Evolutionary conservation across 2,329 filamentous ascomycete species (phyloP).

Genomic region (Diaporthe capsici): DNA sequence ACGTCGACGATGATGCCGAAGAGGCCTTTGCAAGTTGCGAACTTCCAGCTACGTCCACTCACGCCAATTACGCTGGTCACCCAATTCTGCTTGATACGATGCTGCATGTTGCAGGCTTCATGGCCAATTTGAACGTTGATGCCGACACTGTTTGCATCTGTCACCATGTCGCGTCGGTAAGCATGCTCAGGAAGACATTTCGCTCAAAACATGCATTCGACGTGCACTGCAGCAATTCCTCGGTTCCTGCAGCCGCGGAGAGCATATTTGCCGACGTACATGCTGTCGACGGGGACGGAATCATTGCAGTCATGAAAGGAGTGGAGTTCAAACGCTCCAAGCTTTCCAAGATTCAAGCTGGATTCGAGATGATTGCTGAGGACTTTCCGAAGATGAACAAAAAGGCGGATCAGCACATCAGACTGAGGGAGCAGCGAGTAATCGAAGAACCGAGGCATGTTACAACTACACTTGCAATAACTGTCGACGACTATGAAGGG

Average conservation of each 20-base stretch:
- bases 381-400: background rate
- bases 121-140: background rate
- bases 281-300: background rate
- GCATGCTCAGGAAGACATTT: background rate
- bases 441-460: background rate
- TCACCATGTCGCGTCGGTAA: background rate
- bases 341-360: constrained; percentile 4
- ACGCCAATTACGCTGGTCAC: background rate
- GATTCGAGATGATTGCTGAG: background rate
- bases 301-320: background rate
- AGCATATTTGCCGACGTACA: constrained; percentile 7
- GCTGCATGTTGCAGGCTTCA: constrained; percentile 9
- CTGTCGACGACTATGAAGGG: background rate
- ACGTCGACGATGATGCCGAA: background rate
- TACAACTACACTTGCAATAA: background rate
- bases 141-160: constrained; percentile 9
- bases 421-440: background rate
- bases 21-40: background rate
- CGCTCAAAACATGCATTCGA: background rate
- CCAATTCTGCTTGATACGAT: constrained; percentile 8
- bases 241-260: background rate
- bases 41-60: background rate
- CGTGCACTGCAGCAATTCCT: constrained; percentile 11
- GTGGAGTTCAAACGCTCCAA: constrained; percentile 9
- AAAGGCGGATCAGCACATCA: background rate